Base-by-base conservation (phyloP, 345 rosid genomes). In the Eucalyptus erythrocorys region DNA sequence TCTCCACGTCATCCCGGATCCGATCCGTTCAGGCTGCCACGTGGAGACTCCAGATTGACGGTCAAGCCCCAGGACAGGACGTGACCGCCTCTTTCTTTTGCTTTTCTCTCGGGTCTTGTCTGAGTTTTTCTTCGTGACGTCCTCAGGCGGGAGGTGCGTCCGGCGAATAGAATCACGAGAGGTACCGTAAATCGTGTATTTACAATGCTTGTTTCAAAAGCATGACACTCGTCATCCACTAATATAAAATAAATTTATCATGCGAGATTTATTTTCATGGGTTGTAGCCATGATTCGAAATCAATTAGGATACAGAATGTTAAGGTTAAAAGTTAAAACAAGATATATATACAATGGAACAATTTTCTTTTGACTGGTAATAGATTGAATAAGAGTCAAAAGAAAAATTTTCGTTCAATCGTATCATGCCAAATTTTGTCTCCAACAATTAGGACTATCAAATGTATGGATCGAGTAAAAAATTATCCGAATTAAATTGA, bases 1-100 rank as follows among this genome's bases (percentile, higher is more conserved):
- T 13, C 14, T 50, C 95, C 94, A 90, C 89, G 91, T 92, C 93
- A 90, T 84, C 90, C 82, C 57, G 90, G 94, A 91, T 92, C 94
- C 92, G 86, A 89, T 68, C n/a, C 71, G 5, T 49, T 57, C 17
- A 8, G 4, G 47, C 4, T 61, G 49, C 95, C 95, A 94, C 94
- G 94, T 93, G 94, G 94, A 91, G 34, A 59, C 13, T 91, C 92
- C 82, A 88, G 89, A 88, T 90, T 88, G 88, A 51, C 89, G 90
- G 90, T 6, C 71, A 15, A 82, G 43, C 37, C 21, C 71, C 47
- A 2, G 30, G 61, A 24, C 27, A 24, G 47, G 84, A 61, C 89
- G 89, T 88, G 87, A 79, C 64, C 34, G 88, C 94, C 90, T 82
- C 90, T 17, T 64, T 66, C 17, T 30, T 86, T 15, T 59, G 14